Percentiles rank a stretch among this genome's conserved stretches.
Evolutionary conservation across 2,329 filamentous ascomycete species (phyloP).

Genomic region (Botrytis byssoidea): DNA sequence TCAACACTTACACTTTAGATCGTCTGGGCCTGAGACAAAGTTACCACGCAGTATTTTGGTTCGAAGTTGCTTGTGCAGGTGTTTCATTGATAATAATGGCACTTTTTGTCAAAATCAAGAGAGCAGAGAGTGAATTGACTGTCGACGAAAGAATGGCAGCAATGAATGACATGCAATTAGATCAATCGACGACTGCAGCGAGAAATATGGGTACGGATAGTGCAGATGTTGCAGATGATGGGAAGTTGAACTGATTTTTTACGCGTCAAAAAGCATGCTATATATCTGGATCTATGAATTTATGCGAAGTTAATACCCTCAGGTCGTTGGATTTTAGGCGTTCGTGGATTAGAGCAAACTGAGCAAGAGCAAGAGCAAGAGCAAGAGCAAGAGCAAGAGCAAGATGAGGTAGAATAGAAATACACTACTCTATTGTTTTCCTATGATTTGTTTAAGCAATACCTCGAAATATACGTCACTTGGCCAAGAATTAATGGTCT

Average conservation of each 20-base stretch:
- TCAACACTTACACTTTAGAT: conserved; percentile 45
- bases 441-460: neutral
- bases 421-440: neutral
- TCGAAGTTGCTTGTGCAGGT: conserved; percentile 56
- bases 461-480: neutral
- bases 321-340: conserved; percentile 11
- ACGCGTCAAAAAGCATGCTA: neutral
- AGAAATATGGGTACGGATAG: neutral
- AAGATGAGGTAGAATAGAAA: neutral
- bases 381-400: neutral
- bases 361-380: neutral
- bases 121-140: conserved; percentile 56
- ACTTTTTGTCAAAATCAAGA: conserved; percentile 51
- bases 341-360: neutral
- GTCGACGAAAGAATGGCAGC: conserved; percentile 50
- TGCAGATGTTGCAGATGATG: conserved; percentile 1
- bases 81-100: conserved; percentile 52
- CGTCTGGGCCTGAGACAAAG: conserved; percentile 48
- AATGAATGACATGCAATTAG: conserved; percentile 23
- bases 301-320: conserved; percentile 14
- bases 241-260: conserved; percentile 5
- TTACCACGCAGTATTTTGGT: conserved; percentile 67
- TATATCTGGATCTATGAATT: conserved; percentile 1
- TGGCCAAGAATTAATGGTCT: neutral
- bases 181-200: neutral